Conservation (phyloP, 2,329 filamentous ascomycete genomes). For the Paramyrothecium sp. region DNA sequence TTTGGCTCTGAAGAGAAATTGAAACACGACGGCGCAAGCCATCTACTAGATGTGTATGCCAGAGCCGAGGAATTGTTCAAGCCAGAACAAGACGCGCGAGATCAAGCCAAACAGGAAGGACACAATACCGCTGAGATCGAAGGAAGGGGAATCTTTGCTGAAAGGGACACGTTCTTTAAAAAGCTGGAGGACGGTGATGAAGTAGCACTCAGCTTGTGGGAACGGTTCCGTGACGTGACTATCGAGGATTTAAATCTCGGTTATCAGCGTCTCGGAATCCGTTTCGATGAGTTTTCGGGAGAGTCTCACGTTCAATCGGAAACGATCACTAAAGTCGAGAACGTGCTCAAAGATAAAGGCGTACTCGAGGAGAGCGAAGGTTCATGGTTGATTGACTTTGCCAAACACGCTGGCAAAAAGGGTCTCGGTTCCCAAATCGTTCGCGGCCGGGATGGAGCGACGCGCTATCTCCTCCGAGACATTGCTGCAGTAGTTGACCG, state of each 20-base stretch:
- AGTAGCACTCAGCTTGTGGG: slow-evolving; percentile 51
- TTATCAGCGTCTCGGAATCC: slow-evolving; percentile 54
- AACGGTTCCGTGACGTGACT: slow-evolving; percentile 50
- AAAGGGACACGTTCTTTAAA: slow-evolving; percentile 57
- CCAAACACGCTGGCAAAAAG: slow-evolving; percentile 66
- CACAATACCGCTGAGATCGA: slow-evolving; percentile 10
- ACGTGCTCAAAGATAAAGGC: slow-evolving; percentile 55
- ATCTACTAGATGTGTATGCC: slow-evolving; percentile 68
- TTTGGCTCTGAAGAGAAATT: slow-evolving; percentile 66
- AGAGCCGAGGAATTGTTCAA: slow-evolving; percentile 62
- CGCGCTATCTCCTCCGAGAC: slow-evolving; percentile 62
- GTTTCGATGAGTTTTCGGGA: slow-evolving; percentile 61
- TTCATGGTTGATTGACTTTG: slow-evolving; percentile 67
- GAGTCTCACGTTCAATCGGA: slow-evolving; percentile 55
- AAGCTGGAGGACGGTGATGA: slow-evolving; percentile 57
- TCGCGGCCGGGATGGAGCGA: slow-evolving; percentile 49
- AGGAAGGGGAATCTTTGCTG: slow-evolving; percentile 34
- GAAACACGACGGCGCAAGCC: slow-evolving; percentile 62
- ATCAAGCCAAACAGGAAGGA: slow-evolving; percentile 38
- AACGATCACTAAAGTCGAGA: slow-evolving; percentile 60
- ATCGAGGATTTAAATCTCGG: slow-evolving; percentile 53
- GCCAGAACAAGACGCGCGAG: slow-evolving; percentile 59
- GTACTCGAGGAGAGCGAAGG: slow-evolving; percentile 65
- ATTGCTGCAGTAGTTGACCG: slow-evolving; percentile 68
- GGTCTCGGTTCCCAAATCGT: slow-evolving; percentile 68